Conservation (phyloP, 768 basidiomycete genomes). For the Collybia sp. region DNA sequence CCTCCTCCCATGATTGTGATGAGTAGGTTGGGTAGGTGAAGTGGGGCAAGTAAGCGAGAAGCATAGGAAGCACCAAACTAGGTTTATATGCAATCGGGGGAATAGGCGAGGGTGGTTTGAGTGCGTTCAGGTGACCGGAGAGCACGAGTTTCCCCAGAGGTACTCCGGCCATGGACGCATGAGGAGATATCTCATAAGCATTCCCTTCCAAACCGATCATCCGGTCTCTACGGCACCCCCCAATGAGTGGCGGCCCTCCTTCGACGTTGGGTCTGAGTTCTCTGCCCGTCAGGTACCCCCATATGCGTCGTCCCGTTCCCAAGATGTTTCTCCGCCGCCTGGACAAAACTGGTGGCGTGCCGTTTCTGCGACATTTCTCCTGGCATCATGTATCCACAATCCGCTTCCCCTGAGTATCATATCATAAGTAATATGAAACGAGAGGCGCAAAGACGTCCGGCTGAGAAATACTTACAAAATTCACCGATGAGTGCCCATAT, state of each 20-base stretch:
- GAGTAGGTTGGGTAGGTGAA: slow-evolving; percentile 12
- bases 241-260: too few species aligned
- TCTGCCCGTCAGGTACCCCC: too few species aligned
- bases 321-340: not conserved
- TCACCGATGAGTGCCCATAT: too few species aligned
- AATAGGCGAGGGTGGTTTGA: slow-evolving; percentile 12
- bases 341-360: not conserved
- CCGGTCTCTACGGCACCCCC: not conserved
- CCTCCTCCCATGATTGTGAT: slow-evolving; percentile 51
- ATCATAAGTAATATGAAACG: too few species aligned
- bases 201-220: not conserved
- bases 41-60: slow-evolving; percentile 27
- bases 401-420: too few species aligned
- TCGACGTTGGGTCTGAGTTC: too few species aligned
- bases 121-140: slow-evolving; percentile 26
- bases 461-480: too few species aligned
- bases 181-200: not conserved
- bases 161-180: slow-evolving; percentile 20
- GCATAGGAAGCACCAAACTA: slow-evolving; percentile 14
- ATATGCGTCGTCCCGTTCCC: not conserved
- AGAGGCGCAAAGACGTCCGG: too few species aligned
- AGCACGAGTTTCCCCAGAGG: slow-evolving; percentile 35
- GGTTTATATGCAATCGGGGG: slow-evolving; percentile 24
- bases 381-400: too few species aligned
- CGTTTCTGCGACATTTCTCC: slow-evolving; percentile 30